phyloP scores from a whole-genome alignment of 257 asterid genomes.

The Gardenia jasminoides region DNA sequence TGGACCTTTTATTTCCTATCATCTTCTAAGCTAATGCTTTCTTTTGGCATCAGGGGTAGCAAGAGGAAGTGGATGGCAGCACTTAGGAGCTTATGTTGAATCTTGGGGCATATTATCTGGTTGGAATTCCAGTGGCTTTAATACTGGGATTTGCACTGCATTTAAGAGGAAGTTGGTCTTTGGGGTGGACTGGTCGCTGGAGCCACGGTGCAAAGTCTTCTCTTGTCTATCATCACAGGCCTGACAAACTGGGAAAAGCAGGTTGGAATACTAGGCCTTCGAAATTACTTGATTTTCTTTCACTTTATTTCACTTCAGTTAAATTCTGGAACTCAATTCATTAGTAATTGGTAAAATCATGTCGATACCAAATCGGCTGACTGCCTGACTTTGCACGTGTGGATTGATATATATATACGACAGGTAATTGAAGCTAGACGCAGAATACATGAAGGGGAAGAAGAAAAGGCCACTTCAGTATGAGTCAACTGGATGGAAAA shows the following conservation, averaged over 20 bases:
- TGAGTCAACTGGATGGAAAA: too few relatives aligned
- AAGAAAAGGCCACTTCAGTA: too few relatives aligned
- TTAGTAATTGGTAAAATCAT: too few relatives aligned
- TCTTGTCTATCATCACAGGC: slow-evolving; percentile 49
- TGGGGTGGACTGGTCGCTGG: slow-evolving; percentile 82
- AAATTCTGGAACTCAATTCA: not conserved
- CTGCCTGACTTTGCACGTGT: not conserved
- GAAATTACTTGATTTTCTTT: not conserved
- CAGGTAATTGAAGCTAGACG: slow-evolving; percentile 33
- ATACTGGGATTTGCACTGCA: slow-evolving; percentile 60
- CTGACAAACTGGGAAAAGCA: slow-evolving; percentile 71
- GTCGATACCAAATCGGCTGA: not conserved
- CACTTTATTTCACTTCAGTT: not conserved
- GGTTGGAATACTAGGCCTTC: slow-evolving; percentile 29
- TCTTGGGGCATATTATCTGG: slow-evolving; percentile 70
- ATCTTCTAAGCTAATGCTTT: not conserved
- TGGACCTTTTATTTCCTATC: not conserved
- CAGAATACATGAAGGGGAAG: too few relatives aligned
- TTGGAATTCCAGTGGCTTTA: slow-evolving; percentile 67
- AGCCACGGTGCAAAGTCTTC: slow-evolving; percentile 45
- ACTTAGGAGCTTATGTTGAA: slow-evolving; percentile 81
- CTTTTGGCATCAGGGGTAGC: slow-evolving; percentile 49
- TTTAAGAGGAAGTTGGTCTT: slow-evolving; percentile 54
- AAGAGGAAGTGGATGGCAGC: slow-evolving; percentile 91
- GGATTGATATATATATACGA: slow-evolving; percentile 11